A percentile compares a stretch with the other conserved stretches of the same genome.
phyloP scores from a whole-genome alignment of 441 rosid genomes.

The Adansonia madagascariensis region DNA sequence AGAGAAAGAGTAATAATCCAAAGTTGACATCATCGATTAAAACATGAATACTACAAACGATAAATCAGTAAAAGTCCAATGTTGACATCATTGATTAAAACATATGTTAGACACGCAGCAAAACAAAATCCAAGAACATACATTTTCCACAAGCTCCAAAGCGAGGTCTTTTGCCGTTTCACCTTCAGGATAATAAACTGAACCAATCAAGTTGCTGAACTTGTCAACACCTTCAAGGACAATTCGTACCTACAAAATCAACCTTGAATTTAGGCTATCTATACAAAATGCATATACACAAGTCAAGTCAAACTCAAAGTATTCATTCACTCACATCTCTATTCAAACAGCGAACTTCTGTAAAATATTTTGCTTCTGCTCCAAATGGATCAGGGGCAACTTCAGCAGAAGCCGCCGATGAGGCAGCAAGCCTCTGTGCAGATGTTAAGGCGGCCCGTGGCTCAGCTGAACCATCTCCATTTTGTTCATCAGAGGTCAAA shows the following conservation, averaged over 20 bases:
- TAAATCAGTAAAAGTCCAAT: slow-evolving; percentile 2
- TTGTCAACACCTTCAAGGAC: slow-evolving; percentile 97
- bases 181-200: slow-evolving; percentile 85
- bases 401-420: slow-evolving; percentile 58
- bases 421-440: slow-evolving; percentile 87
- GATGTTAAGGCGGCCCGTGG: slow-evolving; percentile 70
- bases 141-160: slow-evolving; percentile 91
- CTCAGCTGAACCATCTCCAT: slow-evolving; percentile 71
- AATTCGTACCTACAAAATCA: slow-evolving; percentile 76
- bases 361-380: slow-evolving; percentile 81
- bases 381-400: slow-evolving; percentile 83
- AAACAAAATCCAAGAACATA: slow-evolving; percentile 42
- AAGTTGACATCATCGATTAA: no score
- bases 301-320: slow-evolving; percentile 19
- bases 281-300: slow-evolving; percentile 15
- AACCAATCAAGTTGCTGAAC: slow-evolving; percentile 90
- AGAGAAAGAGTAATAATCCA: background rate
- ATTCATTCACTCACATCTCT: slow-evolving; percentile 68
- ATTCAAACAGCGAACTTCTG: slow-evolving; percentile 80
- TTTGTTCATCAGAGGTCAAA: slow-evolving; percentile 52
- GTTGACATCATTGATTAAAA: background rate
- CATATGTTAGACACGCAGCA: background rate
- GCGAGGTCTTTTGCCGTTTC: slow-evolving; percentile 89
- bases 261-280: slow-evolving; percentile 34
- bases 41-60: background rate